Base-by-base conservation (phyloP, 805 yeast species). In the Novakomyces olei region DNA sequence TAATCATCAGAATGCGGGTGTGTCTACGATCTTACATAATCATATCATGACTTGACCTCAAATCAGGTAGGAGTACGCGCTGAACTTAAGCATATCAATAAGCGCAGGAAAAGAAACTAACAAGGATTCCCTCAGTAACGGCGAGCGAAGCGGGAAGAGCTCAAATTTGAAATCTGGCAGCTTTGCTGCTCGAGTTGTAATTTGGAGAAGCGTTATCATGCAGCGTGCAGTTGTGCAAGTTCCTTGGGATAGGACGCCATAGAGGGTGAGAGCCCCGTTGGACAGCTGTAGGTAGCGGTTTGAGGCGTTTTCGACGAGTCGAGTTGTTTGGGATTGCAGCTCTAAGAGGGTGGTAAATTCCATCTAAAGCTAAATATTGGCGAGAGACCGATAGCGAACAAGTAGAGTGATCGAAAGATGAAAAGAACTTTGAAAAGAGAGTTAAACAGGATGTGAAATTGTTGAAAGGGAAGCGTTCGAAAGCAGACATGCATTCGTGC, bases 301-400 rank as follows among this genome's bases (percentile, higher is more conserved):
- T 50, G 49, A 48, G 46, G 49, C 40, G 38, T 42, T 41, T 42
- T 42, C 53, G 40, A 44, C 41, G 53, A 48, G 53, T 48, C 52
- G 51, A 49, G 51, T 49, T 47, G 50, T 49, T 47, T 50, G 57
- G 56, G 57, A 51, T 51, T 53, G 57, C 57, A 53, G 58, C 57
- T 44, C 55, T 51, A 54, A 44, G 44, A 41, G 50, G 51, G 53
- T 47, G 51, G 53, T 49, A 46, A 43, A 50, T 48, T 51, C 58
- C 58, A 52, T 51, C 55, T 53, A 52, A 55, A 50, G 58, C 59
- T 55, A 51, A 54, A 54, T 54, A 53, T 53, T 51, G 57, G 60
- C 57, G 57, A 53, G 59, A 53, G 58, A 54, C 59, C 58, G 58
- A 54, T 55, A 55, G 57, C 57, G 56, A 54, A 54, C 58, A 55